These are phyloP conservation scores for Pinus taeda DNA, from an alignment of 75 land plant genomes.

Conservation along the genomic window DNA sequence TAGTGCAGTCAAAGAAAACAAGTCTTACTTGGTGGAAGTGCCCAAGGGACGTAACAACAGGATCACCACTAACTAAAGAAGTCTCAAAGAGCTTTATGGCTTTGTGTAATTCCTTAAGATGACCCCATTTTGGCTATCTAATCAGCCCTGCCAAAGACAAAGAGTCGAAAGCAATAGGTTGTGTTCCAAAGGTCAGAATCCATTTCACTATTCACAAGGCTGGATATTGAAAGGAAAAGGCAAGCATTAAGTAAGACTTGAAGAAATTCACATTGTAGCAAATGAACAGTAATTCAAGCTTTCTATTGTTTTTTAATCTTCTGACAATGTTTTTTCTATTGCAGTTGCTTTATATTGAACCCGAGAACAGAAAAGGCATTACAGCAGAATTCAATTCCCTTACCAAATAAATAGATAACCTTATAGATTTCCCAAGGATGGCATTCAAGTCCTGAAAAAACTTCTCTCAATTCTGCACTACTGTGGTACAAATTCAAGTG, in stretches of 20 bases:
- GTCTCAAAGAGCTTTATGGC: conserved; percentile 72
- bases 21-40: too few relatives aligned
- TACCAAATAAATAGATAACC: neutral
- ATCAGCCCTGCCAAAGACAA: conserved; percentile 32
- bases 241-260: neutral
- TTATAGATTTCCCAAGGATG: neutral
- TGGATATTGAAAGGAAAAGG: neutral
- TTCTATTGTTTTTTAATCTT: neutral
- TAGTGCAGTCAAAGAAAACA: too few relatives aligned
- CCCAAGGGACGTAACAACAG: conserved; percentile 28
- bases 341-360: neutral
- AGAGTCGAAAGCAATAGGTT: neutral
- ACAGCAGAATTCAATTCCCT: neutral
- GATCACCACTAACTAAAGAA: conserved; percentile 43
- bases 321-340: neutral
- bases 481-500: neutral
- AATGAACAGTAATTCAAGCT: neutral
- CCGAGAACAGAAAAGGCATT: neutral
- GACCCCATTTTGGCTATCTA: conserved; percentile 70
- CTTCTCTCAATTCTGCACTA: neutral
- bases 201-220: neutral
- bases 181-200: neutral
- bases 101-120: conserved; percentile 36
- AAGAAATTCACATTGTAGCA: neutral
- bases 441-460: neutral